A percentile compares a stretch with the other conserved stretches of the same genome.
Evolutionary conservation across 1,284 basidiomycete species (phyloP).

Genomic region (Ganoderma lucidum): DNA sequence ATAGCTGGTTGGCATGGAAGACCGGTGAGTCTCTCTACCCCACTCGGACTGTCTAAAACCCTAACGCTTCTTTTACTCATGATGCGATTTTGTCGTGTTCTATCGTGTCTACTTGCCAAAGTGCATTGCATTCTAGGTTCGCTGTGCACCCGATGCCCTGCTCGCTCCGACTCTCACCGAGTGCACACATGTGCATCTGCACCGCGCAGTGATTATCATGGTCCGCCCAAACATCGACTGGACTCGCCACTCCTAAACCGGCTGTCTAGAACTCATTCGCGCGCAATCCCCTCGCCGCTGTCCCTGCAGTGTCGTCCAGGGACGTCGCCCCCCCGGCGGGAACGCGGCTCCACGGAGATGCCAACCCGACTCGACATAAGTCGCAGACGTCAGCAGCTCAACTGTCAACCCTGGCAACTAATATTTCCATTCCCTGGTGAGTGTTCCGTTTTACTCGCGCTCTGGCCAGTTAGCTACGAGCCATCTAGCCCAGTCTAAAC

Average conservation of each 20-base stretch:
- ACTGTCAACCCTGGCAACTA: neutral
- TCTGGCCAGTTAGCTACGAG: neutral
- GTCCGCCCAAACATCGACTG: neutral
- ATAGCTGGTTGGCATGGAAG: neutral
- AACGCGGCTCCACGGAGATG: neutral
- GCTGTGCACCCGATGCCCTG: neutral
- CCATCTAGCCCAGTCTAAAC: neutral
- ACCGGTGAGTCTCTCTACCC: neutral
- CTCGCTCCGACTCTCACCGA: neutral
- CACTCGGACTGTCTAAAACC: neutral
- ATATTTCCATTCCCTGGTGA: neutral
- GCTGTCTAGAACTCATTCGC: neutral
- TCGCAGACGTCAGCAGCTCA: neutral
- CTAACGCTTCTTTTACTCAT: neutral
- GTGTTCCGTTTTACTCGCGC: neutral
- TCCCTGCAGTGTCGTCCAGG: neutral
- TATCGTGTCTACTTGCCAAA: neutral
- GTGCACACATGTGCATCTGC: neutral
- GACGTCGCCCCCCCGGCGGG: neutral
- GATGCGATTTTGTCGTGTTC: neutral
- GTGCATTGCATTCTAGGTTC: neutral
- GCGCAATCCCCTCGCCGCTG: neutral
- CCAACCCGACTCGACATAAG: neutral
- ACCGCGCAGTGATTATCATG: neutral
- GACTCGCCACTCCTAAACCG: neutral